These are phyloP conservation scores for Aspergillus novofumigatus DNA, from an alignment of 2,329 filamentous ascomycete genomes.

Conservation along the genomic window DNA sequence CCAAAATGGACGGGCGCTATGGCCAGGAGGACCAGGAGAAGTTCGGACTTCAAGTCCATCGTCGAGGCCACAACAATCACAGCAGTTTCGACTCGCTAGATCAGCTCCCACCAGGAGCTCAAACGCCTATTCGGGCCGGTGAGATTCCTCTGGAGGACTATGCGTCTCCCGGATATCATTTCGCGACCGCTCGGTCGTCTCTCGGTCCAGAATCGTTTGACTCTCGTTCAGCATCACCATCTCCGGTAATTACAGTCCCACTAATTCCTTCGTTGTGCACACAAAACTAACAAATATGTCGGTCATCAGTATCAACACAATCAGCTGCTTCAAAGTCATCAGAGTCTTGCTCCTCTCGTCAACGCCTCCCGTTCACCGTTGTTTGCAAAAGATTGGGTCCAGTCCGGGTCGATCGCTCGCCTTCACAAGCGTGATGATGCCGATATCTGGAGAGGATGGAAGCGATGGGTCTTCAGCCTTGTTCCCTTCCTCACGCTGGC, in stretches of 20 bases:
- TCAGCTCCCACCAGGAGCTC: constrained; percentile 12
- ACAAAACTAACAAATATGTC: not conserved
- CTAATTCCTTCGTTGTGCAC: constrained; percentile 1
- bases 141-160: constrained; percentile 20
- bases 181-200: constrained; percentile 16
- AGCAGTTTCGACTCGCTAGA: constrained; percentile 18
- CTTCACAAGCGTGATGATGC: constrained; percentile 35
- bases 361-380: constrained; percentile 25
- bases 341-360: constrained; percentile 22
- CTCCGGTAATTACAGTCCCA: constrained; percentile 29
- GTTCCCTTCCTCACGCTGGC: constrained; percentile 34
- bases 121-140: constrained; percentile 21
- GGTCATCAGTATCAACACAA: not conserved
- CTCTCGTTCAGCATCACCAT: constrained; percentile 28
- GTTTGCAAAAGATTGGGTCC: constrained; percentile 35
- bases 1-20: constrained; percentile 14
- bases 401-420: constrained; percentile 34
- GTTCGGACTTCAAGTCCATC: constrained; percentile 21
- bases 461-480: constrained; percentile 30
- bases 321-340: not conserved
- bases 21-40: constrained; percentile 22
- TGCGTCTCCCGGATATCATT: constrained; percentile 18
- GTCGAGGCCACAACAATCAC: constrained; percentile 9
- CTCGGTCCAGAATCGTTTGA: constrained; percentile 21
- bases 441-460: constrained; percentile 36